A percentile compares a stretch with the other conserved stretches of the same genome.
Conservation (phyloP, 1,284 basidiomycete species). For the Ceratobasidium sp. region DNA sequence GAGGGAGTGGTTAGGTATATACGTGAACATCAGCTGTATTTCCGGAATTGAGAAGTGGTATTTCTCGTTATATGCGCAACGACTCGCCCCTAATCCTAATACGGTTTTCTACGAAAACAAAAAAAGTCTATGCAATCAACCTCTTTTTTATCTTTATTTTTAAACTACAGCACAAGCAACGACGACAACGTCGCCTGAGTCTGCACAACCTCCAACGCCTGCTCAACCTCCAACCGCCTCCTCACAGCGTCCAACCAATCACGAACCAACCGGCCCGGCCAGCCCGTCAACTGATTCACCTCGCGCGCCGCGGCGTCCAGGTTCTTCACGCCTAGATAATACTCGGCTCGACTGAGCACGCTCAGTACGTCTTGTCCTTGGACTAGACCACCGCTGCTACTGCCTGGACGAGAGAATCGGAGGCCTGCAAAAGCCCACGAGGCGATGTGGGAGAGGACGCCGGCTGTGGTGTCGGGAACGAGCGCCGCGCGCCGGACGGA, state of each 20-base stretch:
- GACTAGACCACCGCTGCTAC: conserved; percentile 62
- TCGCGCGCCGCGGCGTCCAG: conserved; percentile 92
- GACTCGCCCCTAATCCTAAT: no score
- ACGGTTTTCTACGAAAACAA: no score
- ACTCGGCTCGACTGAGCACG: conserved; percentile 90
- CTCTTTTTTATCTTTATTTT: neutral
- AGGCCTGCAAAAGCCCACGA: conserved; percentile 83
- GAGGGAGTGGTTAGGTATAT: conserved; percentile 67
- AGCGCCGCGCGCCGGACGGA: conserved; percentile 90
- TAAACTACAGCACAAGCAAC: conserved; percentile 63
- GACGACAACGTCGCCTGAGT: conserved; percentile 78
- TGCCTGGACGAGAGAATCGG: conserved; percentile 74
- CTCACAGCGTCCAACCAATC: conserved; percentile 97
- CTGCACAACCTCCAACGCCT: conserved; percentile 92
- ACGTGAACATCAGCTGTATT: conserved; percentile 66
- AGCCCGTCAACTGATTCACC: conserved; percentile 90
- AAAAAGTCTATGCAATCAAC: conserved; percentile 11
- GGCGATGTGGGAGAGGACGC: conserved; percentile 89
- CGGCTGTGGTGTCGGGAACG: conserved; percentile 90
- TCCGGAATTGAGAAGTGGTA: conserved; percentile 4
- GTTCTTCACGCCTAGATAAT: conserved; percentile 92
- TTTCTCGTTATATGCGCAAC: neutral
- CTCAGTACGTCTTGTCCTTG: conserved; percentile 88
- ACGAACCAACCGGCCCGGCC: conserved; percentile 83
- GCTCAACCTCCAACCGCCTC: conserved; percentile 90